phyloP scores from a whole-genome alignment of 1,139 yeast genomes.

The Diutina siamensis region DNA sequence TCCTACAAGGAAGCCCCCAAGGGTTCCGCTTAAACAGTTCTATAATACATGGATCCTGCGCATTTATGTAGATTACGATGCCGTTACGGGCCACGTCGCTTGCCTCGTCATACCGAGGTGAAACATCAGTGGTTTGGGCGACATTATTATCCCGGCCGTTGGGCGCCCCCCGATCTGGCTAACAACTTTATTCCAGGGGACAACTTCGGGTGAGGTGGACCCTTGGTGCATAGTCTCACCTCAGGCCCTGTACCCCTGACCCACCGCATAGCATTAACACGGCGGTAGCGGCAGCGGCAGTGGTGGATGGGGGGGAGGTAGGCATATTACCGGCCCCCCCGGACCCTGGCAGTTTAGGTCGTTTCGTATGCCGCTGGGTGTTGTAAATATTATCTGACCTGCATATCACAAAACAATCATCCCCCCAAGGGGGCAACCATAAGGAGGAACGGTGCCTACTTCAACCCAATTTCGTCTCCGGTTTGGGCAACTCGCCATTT shows the following conservation, averaged over 20 bases:
- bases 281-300: not conserved
- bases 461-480: not conserved
- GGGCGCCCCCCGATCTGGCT: not conserved
- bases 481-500: not conserved
- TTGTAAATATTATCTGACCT: not conserved
- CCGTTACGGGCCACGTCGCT: too few relatives aligned
- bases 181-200: not conserved
- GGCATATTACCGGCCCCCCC: too few relatives aligned
- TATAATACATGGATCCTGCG: not conserved
- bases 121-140: not conserved
- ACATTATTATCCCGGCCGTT: too few relatives aligned
- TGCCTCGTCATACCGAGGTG: too few relatives aligned
- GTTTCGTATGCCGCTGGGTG: too few relatives aligned
- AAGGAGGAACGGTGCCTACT: not conserved
- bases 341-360: too few relatives aligned
- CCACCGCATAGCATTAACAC: not conserved
- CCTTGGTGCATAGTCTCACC: not conserved
- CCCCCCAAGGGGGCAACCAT: not conserved
- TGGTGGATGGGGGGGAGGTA: too few relatives aligned
- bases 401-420: not conserved
- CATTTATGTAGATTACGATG: too few relatives aligned
- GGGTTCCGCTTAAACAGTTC: conserved; percentile 7
- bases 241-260: not conserved
- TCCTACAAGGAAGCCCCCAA: conserved; percentile 98
- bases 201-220: too few relatives aligned